phyloP scores from a whole-genome alignment of 768 basidiomycete genomes.

The Kwoniella shandongensis region DNA sequence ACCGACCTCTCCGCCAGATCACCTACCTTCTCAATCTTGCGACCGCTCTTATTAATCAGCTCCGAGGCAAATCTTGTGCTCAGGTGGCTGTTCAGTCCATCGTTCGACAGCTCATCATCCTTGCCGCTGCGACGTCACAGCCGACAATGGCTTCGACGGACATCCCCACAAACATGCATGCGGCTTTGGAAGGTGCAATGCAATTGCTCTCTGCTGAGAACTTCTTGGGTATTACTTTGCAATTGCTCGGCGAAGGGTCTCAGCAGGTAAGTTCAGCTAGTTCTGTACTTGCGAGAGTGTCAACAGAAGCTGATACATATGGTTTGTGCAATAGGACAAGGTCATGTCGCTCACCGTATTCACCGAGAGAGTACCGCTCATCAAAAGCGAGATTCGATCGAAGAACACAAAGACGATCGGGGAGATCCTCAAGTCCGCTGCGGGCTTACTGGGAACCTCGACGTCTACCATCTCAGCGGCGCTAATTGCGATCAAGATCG shows the following conservation, averaged over 20 bases:
- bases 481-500: slow-evolving; percentile 63
- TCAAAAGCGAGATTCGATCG: slow-evolving; percentile 63
- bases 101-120: slow-evolving; percentile 31
- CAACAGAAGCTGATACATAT: slow-evolving; percentile 17
- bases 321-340: slow-evolving; percentile 27
- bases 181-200: slow-evolving; percentile 61
- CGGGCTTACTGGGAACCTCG: slow-evolving; percentile 58
- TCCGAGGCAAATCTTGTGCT: slow-evolving; percentile 39
- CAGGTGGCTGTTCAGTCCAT: slow-evolving; percentile 26
- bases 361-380: slow-evolving; percentile 63
- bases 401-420: slow-evolving; percentile 59
- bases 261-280: slow-evolving; percentile 58
- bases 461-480: slow-evolving; percentile 57
- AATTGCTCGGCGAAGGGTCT: slow-evolving; percentile 63
- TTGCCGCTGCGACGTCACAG: slow-evolving; percentile 15
- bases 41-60: slow-evolving; percentile 57
- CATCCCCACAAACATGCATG: slow-evolving; percentile 8
- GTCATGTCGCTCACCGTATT: slow-evolving; percentile 66
- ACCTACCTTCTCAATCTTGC: slow-evolving; percentile 61
- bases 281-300: no score
- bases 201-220: slow-evolving; percentile 67
- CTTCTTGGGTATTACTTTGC: slow-evolving; percentile 64
- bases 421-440: slow-evolving; percentile 60
- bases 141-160: slow-evolving; percentile 14
- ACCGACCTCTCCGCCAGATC: slow-evolving; percentile 58